These are phyloP conservation scores for Teratosphaeria nubilosa DNA, from an alignment of 2,329 filamentous ascomycete species.

Conservation along the genomic window DNA sequence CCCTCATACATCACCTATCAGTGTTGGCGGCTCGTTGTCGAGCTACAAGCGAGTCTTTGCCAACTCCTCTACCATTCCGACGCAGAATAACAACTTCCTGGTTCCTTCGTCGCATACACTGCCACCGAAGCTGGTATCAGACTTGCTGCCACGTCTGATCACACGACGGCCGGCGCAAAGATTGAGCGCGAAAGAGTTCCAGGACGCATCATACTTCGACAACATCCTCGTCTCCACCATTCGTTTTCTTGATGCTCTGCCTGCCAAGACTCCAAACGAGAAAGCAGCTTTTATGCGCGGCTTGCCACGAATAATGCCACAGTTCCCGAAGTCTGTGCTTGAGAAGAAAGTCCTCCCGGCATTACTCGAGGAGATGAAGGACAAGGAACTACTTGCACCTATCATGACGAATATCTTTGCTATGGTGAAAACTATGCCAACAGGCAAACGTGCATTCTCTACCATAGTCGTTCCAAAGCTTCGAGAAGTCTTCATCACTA, in stretches of 20 bases:
- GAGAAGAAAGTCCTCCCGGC: conserved; percentile 90
- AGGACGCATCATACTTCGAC: conserved; percentile 92
- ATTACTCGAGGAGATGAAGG: conserved; percentile 85
- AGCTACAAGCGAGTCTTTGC: conserved; percentile 78
- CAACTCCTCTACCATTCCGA: conserved; percentile 68
- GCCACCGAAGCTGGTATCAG: conserved; percentile 63
- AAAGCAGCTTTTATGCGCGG: conserved; percentile 89
- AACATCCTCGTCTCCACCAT: conserved; percentile 95
- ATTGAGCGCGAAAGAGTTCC: conserved; percentile 81
- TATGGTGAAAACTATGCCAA: conserved; percentile 69
- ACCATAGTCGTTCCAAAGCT: conserved; percentile 79
- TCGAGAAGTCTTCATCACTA: conserved; percentile 66
- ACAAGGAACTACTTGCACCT: conserved; percentile 72
- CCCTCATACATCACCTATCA: conserved; percentile 80
- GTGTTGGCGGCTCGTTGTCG: conserved; percentile 68
- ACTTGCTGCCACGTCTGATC: conserved; percentile 76
- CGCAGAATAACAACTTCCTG: conserved; percentile 72
- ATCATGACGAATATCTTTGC: conserved; percentile 90
- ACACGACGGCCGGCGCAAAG: conserved; percentile 79
- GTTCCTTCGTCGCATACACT: conserved; percentile 47
- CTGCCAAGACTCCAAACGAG: conserved; percentile 82
- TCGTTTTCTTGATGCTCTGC: conserved; percentile 82
- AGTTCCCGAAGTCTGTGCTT: conserved; percentile 86
- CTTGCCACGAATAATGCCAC: conserved; percentile 73
- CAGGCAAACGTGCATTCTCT: conserved; percentile 65